A percentile compares a stretch with the other conserved stretches of the same genome.
phyloP scores from a whole-genome alignment of 768 basidiomycete genomes.

The Rhizopogon vesiculosus region DNA sequence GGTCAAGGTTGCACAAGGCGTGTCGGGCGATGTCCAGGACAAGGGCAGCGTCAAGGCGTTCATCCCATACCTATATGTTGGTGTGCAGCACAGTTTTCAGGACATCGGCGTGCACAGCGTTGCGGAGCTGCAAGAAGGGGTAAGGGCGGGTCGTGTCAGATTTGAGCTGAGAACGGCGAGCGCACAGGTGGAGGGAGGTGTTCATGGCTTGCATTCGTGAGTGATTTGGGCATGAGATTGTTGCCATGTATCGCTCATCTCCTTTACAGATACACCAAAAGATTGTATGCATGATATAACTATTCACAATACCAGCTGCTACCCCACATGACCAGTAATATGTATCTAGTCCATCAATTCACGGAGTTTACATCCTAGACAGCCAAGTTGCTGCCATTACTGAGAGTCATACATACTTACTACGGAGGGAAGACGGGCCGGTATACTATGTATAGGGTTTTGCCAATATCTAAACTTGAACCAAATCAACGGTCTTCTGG shows the following conservation, averaged over 20 bases:
- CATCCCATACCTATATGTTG: constrained; percentile 76
- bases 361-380: no score
- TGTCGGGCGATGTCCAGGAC: constrained; percentile 95
- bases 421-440: no score
- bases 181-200: constrained; percentile 93
- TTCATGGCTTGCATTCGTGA: constrained; percentile 93
- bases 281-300: constrained; percentile 39
- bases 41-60: constrained; percentile 95
- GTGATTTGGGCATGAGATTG: constrained; percentile 28
- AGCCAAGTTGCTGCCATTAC: no score
- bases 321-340: neutral
- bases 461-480: no score
- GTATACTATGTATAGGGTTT: no score
- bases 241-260: neutral
- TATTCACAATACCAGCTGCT: neutral
- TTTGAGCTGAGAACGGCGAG: constrained; percentile 94
- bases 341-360: neutral
- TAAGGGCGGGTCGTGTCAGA: constrained; percentile 60
- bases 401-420: no score
- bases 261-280: constrained; percentile 48
- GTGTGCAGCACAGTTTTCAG: constrained; percentile 91
- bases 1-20: constrained; percentile 96
- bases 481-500: no score
- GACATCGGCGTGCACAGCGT: constrained; percentile 81
- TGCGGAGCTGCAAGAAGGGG: constrained; percentile 59